phyloP scores from a whole-genome alignment of 805 yeast genomes.

The Myxozyma kluyveri region DNA sequence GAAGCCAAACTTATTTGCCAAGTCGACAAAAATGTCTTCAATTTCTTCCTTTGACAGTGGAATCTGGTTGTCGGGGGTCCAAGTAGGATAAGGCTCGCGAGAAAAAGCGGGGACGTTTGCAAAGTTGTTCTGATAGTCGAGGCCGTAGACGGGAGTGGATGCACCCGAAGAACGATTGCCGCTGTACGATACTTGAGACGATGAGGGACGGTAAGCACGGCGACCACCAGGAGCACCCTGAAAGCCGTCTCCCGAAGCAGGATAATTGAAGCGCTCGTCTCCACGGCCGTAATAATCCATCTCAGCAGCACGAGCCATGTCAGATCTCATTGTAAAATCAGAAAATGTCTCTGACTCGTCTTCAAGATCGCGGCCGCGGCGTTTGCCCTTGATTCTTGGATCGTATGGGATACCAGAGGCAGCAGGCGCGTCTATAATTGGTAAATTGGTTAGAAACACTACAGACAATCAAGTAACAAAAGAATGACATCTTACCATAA shows the following conservation, averaged over 20 bases:
- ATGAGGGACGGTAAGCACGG: conserved; percentile 35
- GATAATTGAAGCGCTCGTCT: conserved; percentile 33
- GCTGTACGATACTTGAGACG: conserved; percentile 70
- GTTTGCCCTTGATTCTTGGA: conserved; percentile 27
- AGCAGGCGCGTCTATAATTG: conserved; percentile 35
- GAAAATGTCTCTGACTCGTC: conserved; percentile 42
- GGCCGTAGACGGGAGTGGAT: conserved; percentile 88
- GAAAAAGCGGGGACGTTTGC: conserved; percentile 22
- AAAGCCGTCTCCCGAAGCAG: conserved; percentile 18
- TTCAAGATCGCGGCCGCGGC: conserved; percentile 34
- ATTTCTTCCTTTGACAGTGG: conserved; percentile 72
- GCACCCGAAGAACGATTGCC: conserved; percentile 88
- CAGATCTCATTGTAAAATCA: conserved; percentile 46
- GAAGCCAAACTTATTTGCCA: conserved; percentile 73
- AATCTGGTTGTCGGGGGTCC: conserved; percentile 90
- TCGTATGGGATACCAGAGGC: conserved; percentile 33
- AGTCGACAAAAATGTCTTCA: conserved; percentile 54
- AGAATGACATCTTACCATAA: conserved; percentile 32
- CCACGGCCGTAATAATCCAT: conserved; percentile 42
- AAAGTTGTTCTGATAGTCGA: conserved; percentile 41
- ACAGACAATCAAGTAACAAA: background rate
- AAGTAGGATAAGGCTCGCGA: conserved; percentile 92
- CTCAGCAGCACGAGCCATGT: conserved; percentile 40
- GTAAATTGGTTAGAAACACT: background rate
- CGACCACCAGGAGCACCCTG: conserved; percentile 36